Evolutionary conservation across 2,329 filamentous ascomycete species (phyloP).

Genomic region (Ascochyta clinopodiicola): DNA sequence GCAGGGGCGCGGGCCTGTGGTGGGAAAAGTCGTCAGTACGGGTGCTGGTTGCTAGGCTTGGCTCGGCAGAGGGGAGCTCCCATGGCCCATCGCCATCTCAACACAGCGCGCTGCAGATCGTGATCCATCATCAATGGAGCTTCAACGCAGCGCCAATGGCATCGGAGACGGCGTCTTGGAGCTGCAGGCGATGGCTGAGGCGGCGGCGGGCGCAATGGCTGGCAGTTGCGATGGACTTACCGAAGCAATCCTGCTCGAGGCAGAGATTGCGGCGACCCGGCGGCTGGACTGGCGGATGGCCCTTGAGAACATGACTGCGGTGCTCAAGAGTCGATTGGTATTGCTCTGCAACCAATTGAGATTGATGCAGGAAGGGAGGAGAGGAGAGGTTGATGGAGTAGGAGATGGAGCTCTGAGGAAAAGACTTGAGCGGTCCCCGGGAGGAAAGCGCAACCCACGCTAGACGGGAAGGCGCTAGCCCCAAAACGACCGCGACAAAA

Average conservation of each 20-base stretch:
- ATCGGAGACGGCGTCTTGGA: conserved; percentile 41
- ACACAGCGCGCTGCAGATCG: conserved; percentile 49
- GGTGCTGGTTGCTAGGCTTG: conserved; percentile 30
- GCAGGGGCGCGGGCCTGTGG: conserved; percentile 84
- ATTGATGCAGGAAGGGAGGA: conserved; percentile 51
- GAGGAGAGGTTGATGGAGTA: conserved; percentile 50
- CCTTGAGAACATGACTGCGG: conserved; percentile 89
- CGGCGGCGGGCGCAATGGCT: conserved; percentile 50
- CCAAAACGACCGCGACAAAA: conserved; percentile 22
- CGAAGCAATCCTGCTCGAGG: conserved; percentile 86
- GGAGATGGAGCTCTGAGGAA: conserved; percentile 41
- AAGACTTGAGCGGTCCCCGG: conserved; percentile 33
- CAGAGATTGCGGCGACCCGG: conserved; percentile 92
- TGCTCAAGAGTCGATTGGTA: conserved; percentile 51
- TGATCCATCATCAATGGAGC: conserved; percentile 37
- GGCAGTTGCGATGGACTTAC: conserved; percentile 73
- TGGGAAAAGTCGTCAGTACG: conserved; percentile 57
- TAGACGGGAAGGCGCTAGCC: conserved; percentile 24
- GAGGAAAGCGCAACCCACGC: conserved; percentile 36
- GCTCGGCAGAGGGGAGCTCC: conserved; percentile 45
- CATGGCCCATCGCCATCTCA: conserved; percentile 19
- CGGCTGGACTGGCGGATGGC: conserved; percentile 96
- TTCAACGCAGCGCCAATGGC: conserved; percentile 49
- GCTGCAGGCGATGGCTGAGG: conserved; percentile 41
- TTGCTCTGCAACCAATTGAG: conserved; percentile 53